Evolutionary conservation across 108 stramenopile genomes (phyloP).

Genomic region (Cyclotella choctawhatcheeana): DNA sequence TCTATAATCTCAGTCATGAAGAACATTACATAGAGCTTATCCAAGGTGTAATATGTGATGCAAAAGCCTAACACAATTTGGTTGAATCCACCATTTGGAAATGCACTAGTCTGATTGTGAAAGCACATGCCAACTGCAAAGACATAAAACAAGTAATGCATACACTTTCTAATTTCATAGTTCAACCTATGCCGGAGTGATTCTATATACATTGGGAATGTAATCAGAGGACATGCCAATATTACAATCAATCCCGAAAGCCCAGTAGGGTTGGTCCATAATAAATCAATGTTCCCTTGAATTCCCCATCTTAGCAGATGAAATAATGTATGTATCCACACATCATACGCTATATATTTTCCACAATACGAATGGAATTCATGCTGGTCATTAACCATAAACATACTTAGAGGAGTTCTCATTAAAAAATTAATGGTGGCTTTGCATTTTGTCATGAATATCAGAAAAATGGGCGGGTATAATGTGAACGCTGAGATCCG

Average conservation of each 20-base stretch:
- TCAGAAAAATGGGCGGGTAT: constrained; percentile 47
- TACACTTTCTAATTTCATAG: constrained; percentile 52
- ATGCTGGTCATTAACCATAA: constrained; percentile 50
- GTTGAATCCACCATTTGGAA: constrained; percentile 58
- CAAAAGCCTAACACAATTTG: constrained; percentile 43
- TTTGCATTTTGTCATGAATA: constrained; percentile 55
- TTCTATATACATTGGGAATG: constrained; percentile 50
- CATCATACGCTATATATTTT: constrained; percentile 43
- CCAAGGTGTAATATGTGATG: constrained; percentile 48
- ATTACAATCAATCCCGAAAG: constrained; percentile 49
- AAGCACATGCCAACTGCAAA: constrained; percentile 53
- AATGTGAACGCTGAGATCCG: constrained; percentile 55
- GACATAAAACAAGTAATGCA: constrained; percentile 55
- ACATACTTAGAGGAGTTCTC: constrained; percentile 44
- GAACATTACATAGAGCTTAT: constrained; percentile 41
- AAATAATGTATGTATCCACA: constrained; percentile 44
- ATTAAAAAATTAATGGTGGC: constrained; percentile 45
- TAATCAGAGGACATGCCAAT: constrained; percentile 34
- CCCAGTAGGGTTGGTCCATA: constrained; percentile 39
- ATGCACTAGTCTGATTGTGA: constrained; percentile 29
- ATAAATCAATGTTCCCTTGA: constrained; percentile 50
- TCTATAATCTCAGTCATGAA: constrained; percentile 65
- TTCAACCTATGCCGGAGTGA: constrained; percentile 19
- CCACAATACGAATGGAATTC: constrained; percentile 59
- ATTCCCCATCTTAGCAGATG: constrained; percentile 51